These are phyloP conservation scores for Zopfia rhizophila DNA, from an alignment of 2,329 filamentous ascomycete genomes.

Conservation along the genomic window DNA sequence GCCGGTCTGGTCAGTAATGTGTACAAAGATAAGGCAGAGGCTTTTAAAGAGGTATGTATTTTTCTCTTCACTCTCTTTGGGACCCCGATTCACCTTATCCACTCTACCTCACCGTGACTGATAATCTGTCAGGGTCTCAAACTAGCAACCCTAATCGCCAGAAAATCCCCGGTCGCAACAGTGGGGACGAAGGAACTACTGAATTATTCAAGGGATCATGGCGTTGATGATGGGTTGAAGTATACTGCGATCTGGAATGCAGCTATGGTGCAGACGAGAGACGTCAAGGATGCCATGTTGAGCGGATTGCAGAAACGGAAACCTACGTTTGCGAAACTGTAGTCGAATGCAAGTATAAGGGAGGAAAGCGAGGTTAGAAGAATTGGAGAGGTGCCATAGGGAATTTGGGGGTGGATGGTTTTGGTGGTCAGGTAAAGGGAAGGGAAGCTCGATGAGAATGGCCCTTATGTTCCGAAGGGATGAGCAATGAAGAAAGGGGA, in stretches of 20 bases:
- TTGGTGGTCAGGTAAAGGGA: no score
- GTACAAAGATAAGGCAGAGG: constrained; percentile 67
- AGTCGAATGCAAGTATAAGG: no score
- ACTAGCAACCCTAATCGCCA: constrained; percentile 73
- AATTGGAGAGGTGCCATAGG: not conserved
- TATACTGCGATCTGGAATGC: constrained; percentile 92
- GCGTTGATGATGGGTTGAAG: constrained; percentile 78
- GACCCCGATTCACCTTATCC: no score
- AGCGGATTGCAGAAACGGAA: constrained; percentile 82
- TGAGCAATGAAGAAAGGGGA: no score
- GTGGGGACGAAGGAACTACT: constrained; percentile 88
- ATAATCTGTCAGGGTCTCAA: constrained; percentile 71
- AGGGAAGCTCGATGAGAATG: no score
- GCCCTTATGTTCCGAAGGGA: no score
- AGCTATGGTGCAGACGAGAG: constrained; percentile 80
- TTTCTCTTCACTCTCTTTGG: not conserved
- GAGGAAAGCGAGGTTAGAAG: no score
- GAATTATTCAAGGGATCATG: constrained; percentile 82
- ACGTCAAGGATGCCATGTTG: constrained; percentile 78
- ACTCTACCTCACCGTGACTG: no score
- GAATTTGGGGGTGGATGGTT: constrained; percentile 5
- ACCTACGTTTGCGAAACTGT: constrained; percentile 87
- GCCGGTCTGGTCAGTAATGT: constrained; percentile 77
- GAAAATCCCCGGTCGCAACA: constrained; percentile 88
- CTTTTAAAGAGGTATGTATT: constrained; percentile 61